A percentile compares a stretch with the other conserved stretches of the same genome.
Evolutionary conservation across 129 eudicot genomes (phyloP).

Genomic region (Lactuca saligna): DNA sequence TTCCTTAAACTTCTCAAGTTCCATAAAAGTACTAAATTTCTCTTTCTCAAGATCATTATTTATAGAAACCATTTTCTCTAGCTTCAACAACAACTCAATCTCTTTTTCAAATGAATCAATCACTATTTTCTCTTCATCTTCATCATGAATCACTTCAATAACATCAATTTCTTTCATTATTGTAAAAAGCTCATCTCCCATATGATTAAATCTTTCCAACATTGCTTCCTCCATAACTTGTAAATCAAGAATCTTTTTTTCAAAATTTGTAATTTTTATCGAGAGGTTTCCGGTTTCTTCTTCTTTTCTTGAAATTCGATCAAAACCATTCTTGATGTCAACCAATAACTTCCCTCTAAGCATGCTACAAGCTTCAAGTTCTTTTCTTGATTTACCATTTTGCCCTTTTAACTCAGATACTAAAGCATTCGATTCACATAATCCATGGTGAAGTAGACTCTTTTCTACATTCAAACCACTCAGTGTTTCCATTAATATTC

Average conservation of each 20-base stretch:
- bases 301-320: conserved; percentile 60
- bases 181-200: conserved; percentile 54
- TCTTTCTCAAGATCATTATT: conserved; percentile 28
- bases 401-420: conserved; percentile 49
- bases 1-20: conserved; percentile 15
- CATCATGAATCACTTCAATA: background rate
- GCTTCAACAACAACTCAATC: background rate
- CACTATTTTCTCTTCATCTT: background rate
- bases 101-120: background rate
- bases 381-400: conserved; percentile 47
- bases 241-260: conserved; percentile 49
- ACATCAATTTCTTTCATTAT: conserved; percentile 43
- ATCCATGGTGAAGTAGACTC: conserved; percentile 50
- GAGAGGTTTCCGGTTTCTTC: conserved; percentile 51
- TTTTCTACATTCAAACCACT: conserved; percentile 64
- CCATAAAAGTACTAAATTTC: conserved; percentile 29
- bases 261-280: conserved; percentile 42
- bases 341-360: conserved; percentile 57
- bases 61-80: conserved; percentile 13
- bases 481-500: conserved; percentile 55
- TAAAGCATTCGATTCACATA: conserved; percentile 50
- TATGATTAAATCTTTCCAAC: conserved; percentile 50
- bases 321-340: conserved; percentile 61
- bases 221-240: conserved; percentile 62
- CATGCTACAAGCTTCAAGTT: conserved; percentile 57